Base-by-base conservation (phyloP, 495 filamentous ascomycete species). In the Penicillium bialowiezense region DNA sequence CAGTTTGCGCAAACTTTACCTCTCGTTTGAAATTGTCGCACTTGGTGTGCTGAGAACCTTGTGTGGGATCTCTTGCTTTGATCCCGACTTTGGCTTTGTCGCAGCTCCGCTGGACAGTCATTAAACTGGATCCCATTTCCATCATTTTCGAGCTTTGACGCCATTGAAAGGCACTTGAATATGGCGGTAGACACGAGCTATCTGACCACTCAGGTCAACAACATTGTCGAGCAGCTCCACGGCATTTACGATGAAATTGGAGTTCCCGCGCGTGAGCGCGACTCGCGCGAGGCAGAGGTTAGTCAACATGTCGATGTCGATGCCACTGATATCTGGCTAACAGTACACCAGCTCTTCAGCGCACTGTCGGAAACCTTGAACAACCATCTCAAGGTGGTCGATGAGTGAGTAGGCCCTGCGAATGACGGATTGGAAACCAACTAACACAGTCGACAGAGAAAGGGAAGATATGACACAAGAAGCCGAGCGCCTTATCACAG, bases 221-320 rank as follows among this genome's bases (percentile, higher is more conserved):
- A 82, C 55, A 97, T 95, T 61, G 87, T 96, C 57, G 78, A 79
- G 62, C 88, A 95, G 69, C 77, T 99, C 37, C 91, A 97, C 71
- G 87, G 86, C 35, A 78, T 97, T 40, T 99, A 95, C 60, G 93
- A 97, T 68, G 92, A 97, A 54, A 97, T 99, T 57, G 93, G 93
- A 29, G 84, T 99, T 35, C 78, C 90, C 14, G 81, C 70, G 60
- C 89, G 95, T 83, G 93, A 96, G 70, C 84, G 95, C 52, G 90
- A 97, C 50, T 75, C 79, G 4, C 78, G 95, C 49, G 91, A 97
- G 64, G 76, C 87, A 58, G 86, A 95, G 81, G 90, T n/a, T 95
- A 72, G 55, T 76, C 67, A 51, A 13, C n/a, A 18, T 18, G n/a
- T 24, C 12, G 10, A 24, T 13, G 20, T 23, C 19, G 15, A 37